Base-by-base conservation (phyloP, 306 rosid species). In the Aeschynomene evenia region DNA sequence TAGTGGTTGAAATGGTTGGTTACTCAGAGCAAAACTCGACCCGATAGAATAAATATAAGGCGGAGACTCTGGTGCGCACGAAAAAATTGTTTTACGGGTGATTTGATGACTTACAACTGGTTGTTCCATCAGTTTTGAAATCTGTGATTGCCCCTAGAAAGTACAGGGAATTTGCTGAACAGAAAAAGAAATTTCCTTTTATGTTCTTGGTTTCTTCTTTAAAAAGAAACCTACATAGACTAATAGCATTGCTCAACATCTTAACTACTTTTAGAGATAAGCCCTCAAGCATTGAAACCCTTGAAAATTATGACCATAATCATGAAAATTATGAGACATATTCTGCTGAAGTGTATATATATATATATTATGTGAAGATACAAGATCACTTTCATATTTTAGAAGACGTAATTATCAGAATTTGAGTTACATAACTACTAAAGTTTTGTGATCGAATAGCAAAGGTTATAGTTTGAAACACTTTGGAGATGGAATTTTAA, bases 401-500 rank as follows among this genome's bases (percentile, higher is more conserved):
- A 29, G 4, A 29, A 66, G 33, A 49, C 46, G 19, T 31, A n/a
- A 52, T 39, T 70, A 49, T 36, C 5, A 26, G 16, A 46, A 34
- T 20, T 7, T 66, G 52, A 42, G 60, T n/a, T 45, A 19, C 36
- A 22, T 22, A 21, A 48, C 34, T 66, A 4, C 5, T 9, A 4
- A 14, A 64, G 4, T 10, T 9, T 66, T 31, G 23, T 29, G 46
- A 23, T 4, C 36, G 33, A 14, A 24, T 19, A 67, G 29, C 29
- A 16, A 33, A 15, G 14, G 23, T 31, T n/a, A 9, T 6, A 66
- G 4, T 15, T 8, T 45, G 42, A 34, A 66, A 46, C 19, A 19
- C 31, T 31, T 61, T 61, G 50, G 37, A 42, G 28, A 69, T 60
- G 26, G 56, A 46, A 59, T 45, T 46, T 59, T 22, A 59, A 71